Evolutionary conservation across 768 basidiomycete species (phyloP).

Genomic region (Multifurca ochricompacta): DNA sequence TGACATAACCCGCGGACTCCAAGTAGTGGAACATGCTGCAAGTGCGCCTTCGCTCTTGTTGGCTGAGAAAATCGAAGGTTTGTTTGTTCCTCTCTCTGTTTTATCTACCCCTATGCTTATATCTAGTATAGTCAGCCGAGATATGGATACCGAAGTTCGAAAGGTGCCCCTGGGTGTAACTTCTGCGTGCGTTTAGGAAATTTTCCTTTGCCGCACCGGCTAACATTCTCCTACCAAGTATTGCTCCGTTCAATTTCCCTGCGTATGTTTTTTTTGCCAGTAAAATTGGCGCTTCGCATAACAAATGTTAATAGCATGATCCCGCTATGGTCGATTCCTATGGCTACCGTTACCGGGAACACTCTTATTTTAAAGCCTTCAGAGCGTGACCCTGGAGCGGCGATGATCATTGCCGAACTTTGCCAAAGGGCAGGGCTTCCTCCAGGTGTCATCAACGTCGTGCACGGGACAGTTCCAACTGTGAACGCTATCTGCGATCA

Average conservation of each 20-base stretch:
- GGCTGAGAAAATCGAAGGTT: conserved; percentile 90
- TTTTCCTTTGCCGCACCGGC: neutral
- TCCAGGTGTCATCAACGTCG: conserved; percentile 83
- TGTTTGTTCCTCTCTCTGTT: conserved; percentile 31
- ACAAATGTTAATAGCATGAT: conserved; percentile 59
- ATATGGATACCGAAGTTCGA: conserved; percentile 92
- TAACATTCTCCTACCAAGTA: conserved; percentile 31
- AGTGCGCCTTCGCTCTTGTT: conserved; percentile 80
- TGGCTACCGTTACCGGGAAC: conserved; percentile 86
- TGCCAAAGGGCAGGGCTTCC: conserved; percentile 82
- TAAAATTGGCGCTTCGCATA: neutral
- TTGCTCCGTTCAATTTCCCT: conserved; percentile 87
- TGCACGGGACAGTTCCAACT: conserved; percentile 84
- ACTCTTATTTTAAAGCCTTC: conserved; percentile 93
- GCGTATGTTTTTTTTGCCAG: conserved; percentile 44
- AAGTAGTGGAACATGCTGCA: conserved; percentile 77
- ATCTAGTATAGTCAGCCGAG: conserved; percentile 60
- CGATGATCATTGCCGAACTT: conserved; percentile 96
- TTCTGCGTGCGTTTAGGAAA: conserved; percentile 38
- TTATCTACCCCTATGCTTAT: neutral
- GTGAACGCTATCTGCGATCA: conserved; percentile 95
- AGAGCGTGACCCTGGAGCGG: conserved; percentile 93
- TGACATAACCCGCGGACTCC: conserved; percentile 86
- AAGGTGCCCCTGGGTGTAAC: conserved; percentile 83
- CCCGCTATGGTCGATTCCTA: conserved; percentile 91